Evolutionary conservation across 129 eudicot genomes (phyloP), one percentile per base, ranked within the genome.

Genomic region (Centrapalus pauciflorus): DNA sequence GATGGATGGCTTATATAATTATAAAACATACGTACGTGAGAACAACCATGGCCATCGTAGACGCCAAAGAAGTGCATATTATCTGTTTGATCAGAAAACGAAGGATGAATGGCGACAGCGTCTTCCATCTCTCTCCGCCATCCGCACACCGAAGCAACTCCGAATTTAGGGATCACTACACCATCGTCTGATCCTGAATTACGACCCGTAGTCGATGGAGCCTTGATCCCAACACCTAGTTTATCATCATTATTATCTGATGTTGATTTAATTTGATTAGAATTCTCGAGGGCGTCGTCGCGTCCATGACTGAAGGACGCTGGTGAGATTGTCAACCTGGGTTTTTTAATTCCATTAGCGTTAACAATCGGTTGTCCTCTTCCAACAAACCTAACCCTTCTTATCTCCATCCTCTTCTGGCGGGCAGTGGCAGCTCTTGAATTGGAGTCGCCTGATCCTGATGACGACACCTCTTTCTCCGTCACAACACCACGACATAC

Each of bases 1-100:
- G n/a, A 20, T 26, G n/a, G n/a, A n/a, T n/a, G n/a, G n/a, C n/a
- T n/a, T 16, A 1, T 19, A 11, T 61, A 11, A 10, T 10, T 66
- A 54, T 38, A 8, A n/a, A 4, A 35, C 8, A 54, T 11, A 10
- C 64, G 14, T 78, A 83, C 88, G 7, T 83, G 88, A 66, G 82
- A 79, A 64, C 88, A 76, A 14, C 88, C 88, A 20, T 83, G 88
- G 34, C 88, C 88, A 20, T 83, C 88, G 46, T 79, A 83, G 23
- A 83, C 84, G 5, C 80, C 88, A 64, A 66, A 83, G 29, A 61
- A 83, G 40, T 79, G 77, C 43, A 68, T 5, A 19, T 59, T 41
- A 5, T 28, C 27, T 0, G 66, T 9, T 5, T 43, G 10, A 19
- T 43, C 32, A 13, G 30, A 19, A 23, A 76, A 79, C 24, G 49